A percentile compares a stretch with the other conserved stretches of the same genome.
These are phyloP conservation scores for Penicillium sp. DNA, from an alignment of 2,329 filamentous ascomycete species.

Conservation along the genomic window DNA sequence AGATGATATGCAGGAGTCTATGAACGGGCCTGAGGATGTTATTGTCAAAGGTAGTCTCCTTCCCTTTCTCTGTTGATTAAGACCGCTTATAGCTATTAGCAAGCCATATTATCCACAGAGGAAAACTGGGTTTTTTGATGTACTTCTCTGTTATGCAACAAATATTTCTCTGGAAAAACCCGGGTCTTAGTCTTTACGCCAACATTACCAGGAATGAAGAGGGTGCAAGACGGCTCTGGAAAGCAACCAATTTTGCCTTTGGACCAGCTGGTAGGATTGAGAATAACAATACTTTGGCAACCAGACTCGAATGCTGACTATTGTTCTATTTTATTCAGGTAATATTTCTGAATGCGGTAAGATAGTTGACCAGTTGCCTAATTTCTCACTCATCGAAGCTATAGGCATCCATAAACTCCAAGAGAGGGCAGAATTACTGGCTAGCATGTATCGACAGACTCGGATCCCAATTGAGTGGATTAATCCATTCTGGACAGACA, in stretches of 20 bases:
- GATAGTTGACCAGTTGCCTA: not conserved
- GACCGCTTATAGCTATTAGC: slow-evolving; percentile 4
- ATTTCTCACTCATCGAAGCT: not conserved
- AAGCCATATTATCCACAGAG: slow-evolving; percentile 6
- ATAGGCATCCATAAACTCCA: slow-evolving; percentile 2
- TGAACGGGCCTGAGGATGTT: slow-evolving; percentile 16
- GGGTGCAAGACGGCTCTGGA: slow-evolving; percentile 1
- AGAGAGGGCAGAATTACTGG: not conserved
- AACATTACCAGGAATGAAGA: slow-evolving; percentile 9
- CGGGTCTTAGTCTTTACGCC: slow-evolving; percentile 4
- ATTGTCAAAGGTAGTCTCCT: slow-evolving; percentile 16
- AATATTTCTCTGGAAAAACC: slow-evolving; percentile 6
- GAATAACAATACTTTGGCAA: not conserved
- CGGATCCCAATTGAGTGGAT: not conserved
- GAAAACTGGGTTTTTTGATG: slow-evolving; percentile 11
- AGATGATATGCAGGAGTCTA: slow-evolving; percentile 3
- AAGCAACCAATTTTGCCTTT: slow-evolving; percentile 11
- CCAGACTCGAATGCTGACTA: too few relatives aligned
- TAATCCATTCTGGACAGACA: not conserved
- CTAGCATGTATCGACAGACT: not conserved
- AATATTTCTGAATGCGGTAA: slow-evolving; percentile 20
- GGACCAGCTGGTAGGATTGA: slow-evolving; percentile 8
- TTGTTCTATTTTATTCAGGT: slow-evolving; percentile 8
- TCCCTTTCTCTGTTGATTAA: not conserved
- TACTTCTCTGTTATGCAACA: slow-evolving; percentile 8